These are phyloP conservation scores for Crataegus laevigata DNA, from an alignment of 306 rosid species.

Conservation along the genomic window DNA sequence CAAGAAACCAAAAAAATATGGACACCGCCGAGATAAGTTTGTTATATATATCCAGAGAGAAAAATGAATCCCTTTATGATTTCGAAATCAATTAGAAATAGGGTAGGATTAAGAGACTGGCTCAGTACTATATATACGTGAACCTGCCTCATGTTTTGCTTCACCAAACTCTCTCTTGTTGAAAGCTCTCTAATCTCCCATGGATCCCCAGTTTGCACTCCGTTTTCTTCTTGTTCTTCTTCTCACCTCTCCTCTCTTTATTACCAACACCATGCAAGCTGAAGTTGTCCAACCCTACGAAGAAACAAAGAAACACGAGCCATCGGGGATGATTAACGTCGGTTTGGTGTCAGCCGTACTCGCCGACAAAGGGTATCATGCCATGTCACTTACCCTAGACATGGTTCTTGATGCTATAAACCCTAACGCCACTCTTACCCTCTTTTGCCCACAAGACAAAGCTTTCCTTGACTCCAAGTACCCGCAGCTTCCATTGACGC, in stretches of 20 bases:
- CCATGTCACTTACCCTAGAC: background rate
- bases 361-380: background rate
- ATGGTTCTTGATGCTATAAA: background rate
- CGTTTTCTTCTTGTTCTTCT: background rate
- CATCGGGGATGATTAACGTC: background rate
- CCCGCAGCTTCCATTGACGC: constrained; percentile 1
- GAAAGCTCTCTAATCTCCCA: background rate
- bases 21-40: background rate
- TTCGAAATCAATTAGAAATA: background rate
- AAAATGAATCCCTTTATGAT: background rate
- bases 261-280: background rate
- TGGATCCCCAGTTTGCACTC: background rate
- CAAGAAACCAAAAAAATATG: no score
- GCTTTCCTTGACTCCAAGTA: background rate
- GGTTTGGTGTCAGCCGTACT: background rate
- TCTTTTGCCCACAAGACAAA: background rate
- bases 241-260: background rate
- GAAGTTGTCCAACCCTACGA: background rate
- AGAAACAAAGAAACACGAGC: background rate
- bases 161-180: background rate
- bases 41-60: background rate
- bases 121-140: background rate
- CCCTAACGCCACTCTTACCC: background rate
- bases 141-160: background rate
- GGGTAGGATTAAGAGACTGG: background rate